Conservation (phyloP, 768 basidiomycete genomes). For the Agaricus subrufescens region DNA sequence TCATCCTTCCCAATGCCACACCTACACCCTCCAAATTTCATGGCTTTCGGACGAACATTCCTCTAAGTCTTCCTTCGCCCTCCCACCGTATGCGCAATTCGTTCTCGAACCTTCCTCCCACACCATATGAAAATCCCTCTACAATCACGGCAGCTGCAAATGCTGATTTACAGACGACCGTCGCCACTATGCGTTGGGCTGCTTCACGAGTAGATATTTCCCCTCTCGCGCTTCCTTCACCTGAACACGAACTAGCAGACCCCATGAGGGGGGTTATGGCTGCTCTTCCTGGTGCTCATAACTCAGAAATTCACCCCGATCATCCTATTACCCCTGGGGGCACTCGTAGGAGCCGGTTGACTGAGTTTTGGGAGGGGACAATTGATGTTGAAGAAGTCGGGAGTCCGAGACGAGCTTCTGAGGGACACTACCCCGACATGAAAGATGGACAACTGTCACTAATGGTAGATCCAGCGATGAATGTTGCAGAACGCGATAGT, state of each 20-base stretch:
- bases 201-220: constrained; percentile 78
- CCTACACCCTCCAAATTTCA: constrained; percentile 17
- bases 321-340: constrained; percentile 41
- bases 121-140: constrained; percentile 12
- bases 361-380: constrained; percentile 77
- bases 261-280: constrained; percentile 77
- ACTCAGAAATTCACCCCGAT: constrained; percentile 21
- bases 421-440: constrained; percentile 6
- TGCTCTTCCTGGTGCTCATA: constrained; percentile 60
- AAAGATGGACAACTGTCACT: constrained; percentile 2
- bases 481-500: neutral
- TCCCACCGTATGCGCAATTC: constrained; percentile 31
- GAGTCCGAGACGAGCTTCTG: constrained; percentile 13
- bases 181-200: constrained; percentile 85
- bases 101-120: constrained; percentile 19
- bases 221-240: constrained; percentile 83
- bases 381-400: constrained; percentile 49
- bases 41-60: constrained; percentile 16
- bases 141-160: constrained; percentile 23
- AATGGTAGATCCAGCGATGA: neutral
- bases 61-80: constrained; percentile 20
- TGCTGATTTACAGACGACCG: constrained; percentile 58
- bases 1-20: neutral
- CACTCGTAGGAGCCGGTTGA: constrained; percentile 51
- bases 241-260: constrained; percentile 88